Base-by-base conservation (phyloP, 2,329 filamentous ascomycete species). In the Harringtonia lauricola region DNA sequence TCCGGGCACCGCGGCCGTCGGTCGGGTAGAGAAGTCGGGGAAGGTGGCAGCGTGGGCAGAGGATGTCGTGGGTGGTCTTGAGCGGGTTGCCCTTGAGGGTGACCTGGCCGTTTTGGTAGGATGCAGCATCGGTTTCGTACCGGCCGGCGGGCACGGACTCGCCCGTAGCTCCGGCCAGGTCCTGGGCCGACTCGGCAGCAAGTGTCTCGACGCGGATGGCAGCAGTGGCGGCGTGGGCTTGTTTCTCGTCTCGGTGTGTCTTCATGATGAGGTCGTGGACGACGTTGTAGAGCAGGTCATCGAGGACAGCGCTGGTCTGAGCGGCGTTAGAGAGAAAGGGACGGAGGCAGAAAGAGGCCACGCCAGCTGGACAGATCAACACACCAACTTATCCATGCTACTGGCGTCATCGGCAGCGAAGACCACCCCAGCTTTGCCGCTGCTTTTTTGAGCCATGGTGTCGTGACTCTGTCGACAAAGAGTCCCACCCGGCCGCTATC, bases 161-260 rank as follows among this genome's bases (percentile, higher is more conserved):
- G 55, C 70, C 62, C 3, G 66, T 65, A 8, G 71, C 68, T 47
- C 64, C 66, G 42, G 78, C 72, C 38, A 50, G 43, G 28, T 51
- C 47, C 31, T 53, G 49, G n/a, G 72, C 71, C 48, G 70, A 63
- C 49, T 77, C 71, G 50, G 69, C 65, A 41, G 73, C 74, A 50
- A 78, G 61, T 55, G 81, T 79, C 61, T 82, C 76, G 55, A 81
- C 72, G 39, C 70, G 67, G 52, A 82, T 80, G 51, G 78, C 71
- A 54, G 82, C 72, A 47, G 81, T 73, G 50, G 74, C 64, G 53
- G 79, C 78, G 59, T 81, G 78, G 42, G 85, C 77, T 50, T 79
- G 75, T 67, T 89, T 89, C 64, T 90, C 86, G 52, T 84, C 75
- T 52, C 81, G 82, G 60, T 90, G 86, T 34, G 78, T 79, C 59